Evolutionary conservation across 2,329 filamentous ascomycete genomes (phyloP), one percentile per base, ranked within the genome.

Genomic region (Apiospora phragmitis): DNA sequence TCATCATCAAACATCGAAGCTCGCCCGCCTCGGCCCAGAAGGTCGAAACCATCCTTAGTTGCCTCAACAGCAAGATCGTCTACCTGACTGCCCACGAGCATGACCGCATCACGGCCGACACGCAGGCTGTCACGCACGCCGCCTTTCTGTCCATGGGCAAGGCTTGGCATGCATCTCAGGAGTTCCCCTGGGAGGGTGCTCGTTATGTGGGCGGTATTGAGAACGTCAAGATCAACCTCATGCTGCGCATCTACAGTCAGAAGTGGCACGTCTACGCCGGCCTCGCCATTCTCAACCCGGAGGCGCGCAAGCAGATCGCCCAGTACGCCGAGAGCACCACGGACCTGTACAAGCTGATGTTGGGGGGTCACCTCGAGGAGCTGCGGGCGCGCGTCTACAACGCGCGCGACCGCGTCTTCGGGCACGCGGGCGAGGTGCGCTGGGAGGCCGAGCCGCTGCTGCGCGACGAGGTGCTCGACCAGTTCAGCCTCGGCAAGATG

Each of bases 211-310:
- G 96, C 71, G 97, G 96, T 68, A 97, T 99, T 77, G 96, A 99
- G 82, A 99, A 99, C 81, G 95, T 98, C 77, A 99, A 99, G 85
- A 97, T 98, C 85, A 99, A 99, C 84, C 91, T 98, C 75, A 98
- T 94, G 75, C 86, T 99, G 75, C 94, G 96, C 76, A 98, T 99
- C 83, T 99, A 98, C 85, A 92, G 92, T 72, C 97, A 98, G 82
- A 99, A 98, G 82, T 99, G 97, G 97, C 97, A 99, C 84, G 96
- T 99, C 71, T 99, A 99, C 81, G 96, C 96, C 26, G 96, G 96
- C 0, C 91, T 99, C 11, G 96, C 97, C 14, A 99, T 99, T 78
- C 88, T 99, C 71, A 99, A 99, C 80, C 96, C 96, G 0, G 92
- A 94, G 71, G 96, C 96, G 4, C 93, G 93, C 80, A 88, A 92